phyloP scores from a whole-genome alignment of 1,284 basidiomycete genomes.

The Ustilago crameri region DNA sequence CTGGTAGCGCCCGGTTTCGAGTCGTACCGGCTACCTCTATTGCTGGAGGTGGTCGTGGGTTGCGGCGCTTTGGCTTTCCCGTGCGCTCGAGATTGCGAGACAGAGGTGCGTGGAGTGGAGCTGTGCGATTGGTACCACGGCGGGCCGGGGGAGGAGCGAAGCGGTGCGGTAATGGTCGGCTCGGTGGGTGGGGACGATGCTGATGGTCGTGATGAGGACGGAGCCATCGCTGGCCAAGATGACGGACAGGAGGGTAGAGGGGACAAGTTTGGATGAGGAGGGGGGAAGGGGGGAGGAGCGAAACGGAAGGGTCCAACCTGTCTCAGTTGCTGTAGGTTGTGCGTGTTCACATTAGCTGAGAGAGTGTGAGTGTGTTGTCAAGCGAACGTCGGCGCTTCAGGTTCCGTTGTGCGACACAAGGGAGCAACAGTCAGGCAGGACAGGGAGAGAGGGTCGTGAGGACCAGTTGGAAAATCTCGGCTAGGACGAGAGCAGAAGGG shows the following conservation, averaged over 20 bases:
- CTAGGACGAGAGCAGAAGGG: conserved; percentile 1
- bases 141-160: conserved; percentile 27
- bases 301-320: no score
- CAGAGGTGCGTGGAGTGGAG: conserved; percentile 31
- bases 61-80: conserved; percentile 18
- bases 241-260: no score
- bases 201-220: conserved; percentile 8
- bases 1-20: conserved; percentile 20
- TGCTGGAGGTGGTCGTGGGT: background rate
- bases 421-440: conserved; percentile 1
- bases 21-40: background rate
- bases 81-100: conserved; percentile 17
- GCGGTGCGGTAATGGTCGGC: conserved; percentile 10
- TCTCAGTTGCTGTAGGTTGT: background rate
- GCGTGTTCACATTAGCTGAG: conserved; percentile 7
- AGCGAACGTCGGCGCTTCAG: background rate
- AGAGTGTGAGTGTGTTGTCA: conserved; percentile 1
- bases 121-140: conserved; percentile 37
- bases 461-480: conserved; percentile 18
- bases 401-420: background rate
- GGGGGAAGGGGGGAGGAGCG: no score
- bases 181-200: conserved; percentile 4
- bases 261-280: no score
- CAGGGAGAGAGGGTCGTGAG: background rate
- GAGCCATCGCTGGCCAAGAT: conserved; percentile 14